A percentile compares a stretch with the other conserved stretches of the same genome.
Evolutionary conservation across 495 filamentous ascomycete species (phyloP).

Genomic region (Penicillium tannophilum): DNA sequence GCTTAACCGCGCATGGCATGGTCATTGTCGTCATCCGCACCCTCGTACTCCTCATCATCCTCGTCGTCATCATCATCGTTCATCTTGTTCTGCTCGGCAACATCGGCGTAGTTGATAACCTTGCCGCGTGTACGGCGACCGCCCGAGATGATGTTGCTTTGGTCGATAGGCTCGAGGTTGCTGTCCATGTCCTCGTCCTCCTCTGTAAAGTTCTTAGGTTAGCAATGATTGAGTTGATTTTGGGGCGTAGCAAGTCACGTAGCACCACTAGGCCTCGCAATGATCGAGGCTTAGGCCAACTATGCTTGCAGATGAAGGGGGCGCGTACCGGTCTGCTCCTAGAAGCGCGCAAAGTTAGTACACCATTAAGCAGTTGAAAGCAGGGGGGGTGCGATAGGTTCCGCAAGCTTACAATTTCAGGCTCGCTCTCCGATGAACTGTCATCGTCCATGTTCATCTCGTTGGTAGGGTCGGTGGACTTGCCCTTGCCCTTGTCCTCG

Average conservation of each 20-base stretch:
- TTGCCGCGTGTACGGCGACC: conserved; percentile 87
- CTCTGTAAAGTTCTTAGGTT: conserved; percentile 24
- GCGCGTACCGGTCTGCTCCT: conserved; percentile 42
- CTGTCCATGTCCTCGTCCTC: conserved; percentile 78
- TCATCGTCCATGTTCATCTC: conserved; percentile 72
- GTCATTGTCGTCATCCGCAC: conserved; percentile 34
- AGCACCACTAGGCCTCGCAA: neutral
- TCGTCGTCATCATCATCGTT: conserved; percentile 77
- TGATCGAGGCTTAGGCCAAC: neutral
- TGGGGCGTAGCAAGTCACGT: neutral
- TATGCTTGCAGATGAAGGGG: neutral
- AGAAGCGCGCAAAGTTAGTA: conserved; percentile 21
- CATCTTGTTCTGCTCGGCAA: conserved; percentile 60
- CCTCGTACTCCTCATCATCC: conserved; percentile 65
- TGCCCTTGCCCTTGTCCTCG: conserved; percentile 62
- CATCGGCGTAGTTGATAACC: conserved; percentile 79
- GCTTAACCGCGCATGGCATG: conserved; percentile 50
- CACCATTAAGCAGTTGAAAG: neutral
- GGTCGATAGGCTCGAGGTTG: conserved; percentile 87
- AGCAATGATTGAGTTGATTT: neutral
- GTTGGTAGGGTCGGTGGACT: conserved; percentile 51
- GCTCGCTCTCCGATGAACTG: conserved; percentile 65
- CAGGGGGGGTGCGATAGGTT: neutral
- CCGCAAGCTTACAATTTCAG: conserved; percentile 57
- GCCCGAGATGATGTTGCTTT: conserved; percentile 76